phyloP scores from a whole-genome alignment of 2,329 filamentous ascomycete species.

The Ophiostoma perfectum region DNA sequence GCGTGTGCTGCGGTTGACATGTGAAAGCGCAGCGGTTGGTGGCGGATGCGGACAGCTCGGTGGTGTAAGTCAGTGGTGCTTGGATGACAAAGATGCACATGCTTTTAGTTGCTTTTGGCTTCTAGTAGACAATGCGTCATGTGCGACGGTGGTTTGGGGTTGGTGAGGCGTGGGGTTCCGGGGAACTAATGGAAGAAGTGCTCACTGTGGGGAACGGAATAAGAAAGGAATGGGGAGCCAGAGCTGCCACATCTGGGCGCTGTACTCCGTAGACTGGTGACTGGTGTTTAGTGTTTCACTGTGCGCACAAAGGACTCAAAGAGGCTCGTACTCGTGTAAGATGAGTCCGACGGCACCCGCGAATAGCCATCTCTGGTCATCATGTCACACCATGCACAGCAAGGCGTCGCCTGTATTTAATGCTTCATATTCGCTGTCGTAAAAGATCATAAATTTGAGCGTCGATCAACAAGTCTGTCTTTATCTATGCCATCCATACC shows the following conservation, averaged over 20 bases:
- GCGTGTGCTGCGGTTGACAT: slow-evolving; percentile 1
- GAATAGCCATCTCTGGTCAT: neutral
- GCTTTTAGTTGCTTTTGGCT: neutral
- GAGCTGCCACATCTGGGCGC: too few relatives aligned
- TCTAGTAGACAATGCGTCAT: neutral
- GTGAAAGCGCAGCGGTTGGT: slow-evolving; percentile 7
- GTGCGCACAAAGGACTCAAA: neutral
- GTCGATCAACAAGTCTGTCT: neutral
- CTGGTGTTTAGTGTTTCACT: neutral
- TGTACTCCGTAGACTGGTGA: neutral
- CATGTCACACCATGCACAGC: neutral
- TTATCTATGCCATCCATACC: too few relatives aligned
- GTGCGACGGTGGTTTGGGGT: neutral
- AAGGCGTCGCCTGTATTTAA: neutral
- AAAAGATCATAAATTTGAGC: neutral
- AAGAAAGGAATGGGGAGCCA: neutral
- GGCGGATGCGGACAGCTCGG: slow-evolving; percentile 4
- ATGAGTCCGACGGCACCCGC: neutral
- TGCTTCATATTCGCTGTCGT: slow-evolving; percentile 6
- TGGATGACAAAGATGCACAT: slow-evolving; percentile 4
- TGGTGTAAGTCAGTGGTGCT: neutral
- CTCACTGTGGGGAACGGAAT: slow-evolving; percentile 1
- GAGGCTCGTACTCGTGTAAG: too few relatives aligned
- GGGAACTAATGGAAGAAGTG: slow-evolving; percentile 2
- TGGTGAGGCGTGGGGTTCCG: slow-evolving; percentile 11